Evolutionary conservation across 106 monocot species (phyloP).

Genomic region (Apostasia shenzhenica): DNA sequence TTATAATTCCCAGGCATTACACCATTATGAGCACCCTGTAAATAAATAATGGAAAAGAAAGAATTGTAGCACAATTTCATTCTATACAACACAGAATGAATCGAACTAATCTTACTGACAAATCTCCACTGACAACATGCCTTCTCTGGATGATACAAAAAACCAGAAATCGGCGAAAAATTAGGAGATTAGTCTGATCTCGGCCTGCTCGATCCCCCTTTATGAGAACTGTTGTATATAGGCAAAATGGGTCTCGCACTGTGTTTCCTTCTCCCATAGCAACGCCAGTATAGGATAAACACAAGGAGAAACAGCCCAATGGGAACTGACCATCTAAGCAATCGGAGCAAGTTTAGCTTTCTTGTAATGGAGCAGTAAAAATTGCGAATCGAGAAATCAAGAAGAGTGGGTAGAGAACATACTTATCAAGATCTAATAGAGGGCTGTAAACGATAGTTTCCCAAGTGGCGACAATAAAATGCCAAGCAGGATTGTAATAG

Average conservation of each 20-base stretch:
- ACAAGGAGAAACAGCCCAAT: constrained; percentile 35
- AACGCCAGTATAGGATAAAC: constrained; percentile 69
- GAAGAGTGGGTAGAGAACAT: background rate
- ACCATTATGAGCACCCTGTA: constrained; percentile 1
- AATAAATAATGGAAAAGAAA: constrained; percentile 2
- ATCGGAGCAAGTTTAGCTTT: too few relatives aligned
- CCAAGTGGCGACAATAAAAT: constrained; percentile 78
- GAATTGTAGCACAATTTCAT: background rate
- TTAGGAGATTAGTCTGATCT: constrained; percentile 52
- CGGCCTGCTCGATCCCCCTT: constrained; percentile 39
- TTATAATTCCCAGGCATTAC: too few relatives aligned
- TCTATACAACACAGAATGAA: background rate
- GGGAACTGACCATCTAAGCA: constrained; percentile 79
- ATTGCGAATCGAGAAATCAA: background rate
- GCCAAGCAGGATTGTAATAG: constrained; percentile 92
- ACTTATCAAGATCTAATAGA: constrained; percentile 92
- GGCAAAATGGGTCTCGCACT: constrained; percentile 57
- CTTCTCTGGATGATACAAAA: background rate
- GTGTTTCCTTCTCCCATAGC: constrained; percentile 65
- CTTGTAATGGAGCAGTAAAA: too few relatives aligned
- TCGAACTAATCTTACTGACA: too few relatives aligned
- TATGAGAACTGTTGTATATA: constrained; percentile 44
- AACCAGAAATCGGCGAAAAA: background rate
- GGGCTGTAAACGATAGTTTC: constrained; percentile 92
- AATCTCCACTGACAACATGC: background rate